Base-by-base conservation (phyloP, 1,284 basidiomycete genomes). In the Papiliotrema laurentii region DNA sequence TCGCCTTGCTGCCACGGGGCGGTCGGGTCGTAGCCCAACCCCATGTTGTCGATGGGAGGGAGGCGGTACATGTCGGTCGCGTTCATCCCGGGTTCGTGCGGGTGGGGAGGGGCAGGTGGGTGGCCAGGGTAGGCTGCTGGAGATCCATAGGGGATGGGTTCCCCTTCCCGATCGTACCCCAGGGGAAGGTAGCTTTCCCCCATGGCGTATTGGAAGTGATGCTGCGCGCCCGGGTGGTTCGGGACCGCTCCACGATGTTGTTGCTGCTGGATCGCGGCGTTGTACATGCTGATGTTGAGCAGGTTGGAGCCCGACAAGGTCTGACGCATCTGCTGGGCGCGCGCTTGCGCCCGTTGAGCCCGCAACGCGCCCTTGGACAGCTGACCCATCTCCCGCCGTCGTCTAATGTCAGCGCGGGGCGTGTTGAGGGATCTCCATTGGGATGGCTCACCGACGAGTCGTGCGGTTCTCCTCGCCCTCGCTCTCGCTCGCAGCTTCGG, bases 361-460 rank as follows among this genome's bases (percentile, higher is more conserved):
- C 69, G 51, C 19, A 69, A 53, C 10, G 68, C 68, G 7, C 68
- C 68, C 44, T 71, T 71, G 35, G 68, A 71, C 14, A 71, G 49
- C 46, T 72, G 64, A 16, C 69, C 68, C 10, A 54, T 59, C 28
- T 68, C 62, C 13, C 64, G 57, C 33, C 67, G 56, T 19, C 63
- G 64, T 19, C 63, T 60, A 36, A 36, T 46, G 51, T 33, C 0
- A 27, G 14, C 5, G 3, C 13, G 33, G 9, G 10, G 4, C 13
- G n/a, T 43, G n/a, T 3, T 19, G n/a, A 25, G 30, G 16, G 9
- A 31, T 31, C 9, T 10, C 30, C 9, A 31, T 31, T 9, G 9
- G 10, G 50, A 43, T n/a, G 18, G 50, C 56, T 50, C 40, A 52
- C 50, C 50, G 43, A 24, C 53, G 22, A 34, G 34, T 45, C 22